These are phyloP conservation scores for Acanthamoeba royreba DNA, from an alignment of 208 protist species.

Conservation along the genomic window DNA sequence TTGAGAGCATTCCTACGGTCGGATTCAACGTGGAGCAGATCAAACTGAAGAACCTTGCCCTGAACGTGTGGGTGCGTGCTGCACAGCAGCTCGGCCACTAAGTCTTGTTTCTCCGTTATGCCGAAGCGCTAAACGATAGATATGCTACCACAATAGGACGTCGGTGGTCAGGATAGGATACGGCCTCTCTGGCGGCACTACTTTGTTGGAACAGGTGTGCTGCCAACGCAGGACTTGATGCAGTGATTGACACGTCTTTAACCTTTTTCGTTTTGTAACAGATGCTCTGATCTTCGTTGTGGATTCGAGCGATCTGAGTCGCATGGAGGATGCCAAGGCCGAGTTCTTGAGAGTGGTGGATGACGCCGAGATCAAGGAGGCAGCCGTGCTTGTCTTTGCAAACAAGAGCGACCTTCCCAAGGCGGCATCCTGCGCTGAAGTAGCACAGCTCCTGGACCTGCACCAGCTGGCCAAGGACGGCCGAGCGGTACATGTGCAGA, in stretches of 20 bases:
- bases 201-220: conserved; percentile 89
- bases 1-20: conserved; percentile 94
- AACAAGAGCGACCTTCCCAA: conserved; percentile 99
- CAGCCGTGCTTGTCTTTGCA: conserved; percentile 96
- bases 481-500: conserved; percentile 94
- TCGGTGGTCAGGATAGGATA: conserved; percentile 94
- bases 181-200: conserved; percentile 95
- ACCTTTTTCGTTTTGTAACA: conserved; percentile 64
- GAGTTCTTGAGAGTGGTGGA: conserved; percentile 95
- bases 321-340: conserved; percentile 85
- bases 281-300: conserved; percentile 95
- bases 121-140: background rate
- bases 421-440: conserved; percentile 94
- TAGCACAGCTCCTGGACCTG: conserved; percentile 95
- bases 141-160: background rate
- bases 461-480: conserved; percentile 88
- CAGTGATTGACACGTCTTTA: background rate
- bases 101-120: background rate
- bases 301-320: conserved; percentile 93
- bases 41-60: conserved; percentile 92
- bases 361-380: conserved; percentile 96
- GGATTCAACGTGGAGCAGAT: conserved; percentile 97
- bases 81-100: background rate
- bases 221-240: background rate
- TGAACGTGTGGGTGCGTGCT: conserved; percentile 89